These are phyloP conservation scores for Xylaria castorea DNA, from an alignment of 495 filamentous ascomycete species.

Conservation along the genomic window DNA sequence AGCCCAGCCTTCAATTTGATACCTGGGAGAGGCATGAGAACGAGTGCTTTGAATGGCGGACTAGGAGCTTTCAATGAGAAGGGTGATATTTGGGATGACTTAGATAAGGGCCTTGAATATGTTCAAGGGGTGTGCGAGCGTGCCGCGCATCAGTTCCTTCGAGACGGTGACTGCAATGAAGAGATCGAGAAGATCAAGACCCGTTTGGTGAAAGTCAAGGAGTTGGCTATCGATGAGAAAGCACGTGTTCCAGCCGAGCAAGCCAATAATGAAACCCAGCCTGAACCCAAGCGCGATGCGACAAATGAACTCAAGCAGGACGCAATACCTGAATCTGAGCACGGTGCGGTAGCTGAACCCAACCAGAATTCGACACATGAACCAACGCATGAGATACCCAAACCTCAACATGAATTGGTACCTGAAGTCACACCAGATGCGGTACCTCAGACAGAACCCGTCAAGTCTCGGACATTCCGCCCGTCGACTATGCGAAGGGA, in stretches of 20 bases:
- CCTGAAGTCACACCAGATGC: background rate
- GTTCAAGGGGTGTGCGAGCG: constrained; percentile 82
- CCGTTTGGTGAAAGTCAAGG: constrained; percentile 63
- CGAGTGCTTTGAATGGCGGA: constrained; percentile 32
- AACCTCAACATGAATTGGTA: background rate
- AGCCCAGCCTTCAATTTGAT: constrained; percentile 21
- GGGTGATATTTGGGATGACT: constrained; percentile 68
- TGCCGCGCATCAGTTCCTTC: constrained; percentile 84
- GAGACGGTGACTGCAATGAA: constrained; percentile 77
- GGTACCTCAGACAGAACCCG: constrained; percentile 28
- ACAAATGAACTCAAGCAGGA: background rate
- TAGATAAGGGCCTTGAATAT: constrained; percentile 78
- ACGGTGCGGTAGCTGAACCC: background rate
- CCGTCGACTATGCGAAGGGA: constrained; percentile 45
- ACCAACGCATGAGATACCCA: background rate
- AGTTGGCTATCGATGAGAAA: constrained; percentile 63
- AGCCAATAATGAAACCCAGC: constrained; percentile 35
- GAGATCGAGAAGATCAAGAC: constrained; percentile 74
- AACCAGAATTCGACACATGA: background rate
- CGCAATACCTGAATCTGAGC: background rate
- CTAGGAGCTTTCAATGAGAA: constrained; percentile 41
- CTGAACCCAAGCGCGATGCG: constrained; percentile 23
- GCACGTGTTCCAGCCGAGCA: constrained; percentile 55
- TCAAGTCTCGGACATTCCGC: constrained; percentile 40
- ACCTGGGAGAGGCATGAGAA: constrained; percentile 31